phyloP scores from a whole-genome alignment of 1,139 yeast species.

The Candida tunisiensis region DNA sequence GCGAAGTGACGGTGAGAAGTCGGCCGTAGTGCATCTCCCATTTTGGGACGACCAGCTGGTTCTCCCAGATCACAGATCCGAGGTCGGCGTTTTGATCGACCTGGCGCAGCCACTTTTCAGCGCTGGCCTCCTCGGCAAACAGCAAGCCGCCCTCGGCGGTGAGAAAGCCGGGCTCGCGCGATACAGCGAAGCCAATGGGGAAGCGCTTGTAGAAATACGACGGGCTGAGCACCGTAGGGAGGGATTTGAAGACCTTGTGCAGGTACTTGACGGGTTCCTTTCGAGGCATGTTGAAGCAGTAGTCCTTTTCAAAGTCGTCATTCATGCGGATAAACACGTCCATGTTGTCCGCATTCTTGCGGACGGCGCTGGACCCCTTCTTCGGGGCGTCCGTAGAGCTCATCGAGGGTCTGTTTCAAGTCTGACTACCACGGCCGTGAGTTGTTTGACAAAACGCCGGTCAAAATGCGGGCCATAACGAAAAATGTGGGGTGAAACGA shows the following conservation, averaged over 20 bases:
- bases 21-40: conserved; percentile 48
- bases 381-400: too few relatives aligned
- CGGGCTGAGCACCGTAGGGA: conserved; percentile 72
- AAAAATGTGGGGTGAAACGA: too few relatives aligned
- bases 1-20: conserved; percentile 26
- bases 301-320: conserved; percentile 73
- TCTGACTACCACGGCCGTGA: too few relatives aligned
- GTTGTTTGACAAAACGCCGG: too few relatives aligned
- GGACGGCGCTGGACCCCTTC: too few relatives aligned
- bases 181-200: conserved; percentile 53
- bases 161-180: conserved; percentile 68
- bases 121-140: conserved; percentile 42
- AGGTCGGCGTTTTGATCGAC: conserved; percentile 22
- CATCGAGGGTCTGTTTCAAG: too few relatives aligned
- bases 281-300: conserved; percentile 55
- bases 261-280: conserved; percentile 35
- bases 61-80: conserved; percentile 59
- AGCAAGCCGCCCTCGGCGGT: conserved; percentile 72
- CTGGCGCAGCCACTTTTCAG: conserved; percentile 25
- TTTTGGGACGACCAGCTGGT: conserved; percentile 70
- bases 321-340: conserved; percentile 79
- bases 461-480: too few relatives aligned
- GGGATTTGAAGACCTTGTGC: conserved; percentile 37
- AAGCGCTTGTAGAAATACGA: conserved; percentile 45
- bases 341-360: too few relatives aligned